phyloP scores from a whole-genome alignment of 257 asterid genomes.

The Plantago major region DNA sequence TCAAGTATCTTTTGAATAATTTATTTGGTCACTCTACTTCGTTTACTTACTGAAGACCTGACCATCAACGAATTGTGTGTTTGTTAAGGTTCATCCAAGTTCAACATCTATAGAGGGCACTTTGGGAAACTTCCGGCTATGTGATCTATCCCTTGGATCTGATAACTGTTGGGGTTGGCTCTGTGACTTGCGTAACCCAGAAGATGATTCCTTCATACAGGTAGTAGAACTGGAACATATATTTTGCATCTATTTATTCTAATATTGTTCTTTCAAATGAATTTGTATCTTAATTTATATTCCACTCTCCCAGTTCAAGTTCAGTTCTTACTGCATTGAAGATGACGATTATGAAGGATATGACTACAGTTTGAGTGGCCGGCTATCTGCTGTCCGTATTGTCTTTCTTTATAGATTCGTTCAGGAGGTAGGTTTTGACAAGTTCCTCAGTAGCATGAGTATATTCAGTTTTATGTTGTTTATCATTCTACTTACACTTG shows the following conservation, averaged over 20 bases:
- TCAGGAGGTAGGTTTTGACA: slow-evolving; percentile 67
- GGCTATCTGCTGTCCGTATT: slow-evolving; percentile 95
- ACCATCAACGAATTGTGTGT: slow-evolving; percentile 28
- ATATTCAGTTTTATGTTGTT: not conserved
- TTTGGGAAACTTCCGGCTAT: slow-evolving; percentile 82
- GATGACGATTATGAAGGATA: slow-evolving; percentile 97
- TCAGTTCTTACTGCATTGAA: slow-evolving; percentile 65
- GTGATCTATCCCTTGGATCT: slow-evolving; percentile 80
- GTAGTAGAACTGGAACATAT: slow-evolving; percentile 26
- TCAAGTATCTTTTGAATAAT: slow-evolving; percentile 15
- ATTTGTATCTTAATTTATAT: slow-evolving; percentile 5
- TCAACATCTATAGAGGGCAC: slow-evolving; percentile 78
- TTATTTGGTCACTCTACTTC: slow-evolving; percentile 9
- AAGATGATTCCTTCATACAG: slow-evolving; percentile 87
- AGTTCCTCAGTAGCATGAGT: not conserved
- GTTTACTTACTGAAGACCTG: slow-evolving; percentile 18
- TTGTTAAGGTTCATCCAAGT: slow-evolving; percentile 86
- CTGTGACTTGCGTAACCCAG: slow-evolving; percentile 94
- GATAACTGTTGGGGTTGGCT: slow-evolving; percentile 96
- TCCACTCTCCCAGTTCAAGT: slow-evolving; percentile 58
- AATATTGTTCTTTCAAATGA: slow-evolving; percentile 3
- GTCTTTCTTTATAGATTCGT: slow-evolving; percentile 91
- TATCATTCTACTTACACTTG: not conserved
- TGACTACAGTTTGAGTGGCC: slow-evolving; percentile 84
- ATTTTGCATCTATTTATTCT: slow-evolving; percentile 11